Base-by-base conservation (phyloP, 352 stramenopile genomes). In the Phytopythium ostracodes region DNA sequence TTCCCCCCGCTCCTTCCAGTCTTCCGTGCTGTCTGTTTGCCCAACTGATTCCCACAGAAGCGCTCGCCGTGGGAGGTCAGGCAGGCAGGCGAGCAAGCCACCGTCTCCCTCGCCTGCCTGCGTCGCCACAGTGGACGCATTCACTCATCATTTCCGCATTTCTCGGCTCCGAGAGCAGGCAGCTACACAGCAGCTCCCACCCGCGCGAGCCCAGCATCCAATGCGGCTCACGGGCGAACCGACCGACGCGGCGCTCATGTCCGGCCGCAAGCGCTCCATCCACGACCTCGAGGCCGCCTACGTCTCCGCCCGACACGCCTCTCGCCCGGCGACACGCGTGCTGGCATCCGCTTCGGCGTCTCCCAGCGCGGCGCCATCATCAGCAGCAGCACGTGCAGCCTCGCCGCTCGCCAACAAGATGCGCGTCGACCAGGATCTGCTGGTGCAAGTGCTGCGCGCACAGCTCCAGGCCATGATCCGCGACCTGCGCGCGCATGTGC, bases 381-480 rank as follows among this genome's bases (percentile, higher is more conserved):
- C 29, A 9, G 4, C 14, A 47, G 6, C 40, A 9, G 12, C 17
- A 15, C 6, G 15, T 6, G 44, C 46, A 29, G 14, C 25, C 5
- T 24, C 22, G 25, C 24, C 25, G 20, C 49, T 15, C 15, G 27
- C 27, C 18, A 47, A 47, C 9, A 24, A 56, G 33, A 56, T 74
- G 52, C 59, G 51, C 47, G 72, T 79, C 38, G 72, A 79, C 66
- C 64, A 75, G 29, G 72, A 79, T 54, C 62, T 79, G n/a, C 62
- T 79, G 42, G 40, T 72, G 33, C 72, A 70, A 42, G 72, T 79
- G 56, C 66, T 79, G 56, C 72, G 72, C 64, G 61, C 72, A 33
- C 71, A 72, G 27, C 67, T 79, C 44, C 58, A 69, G 57, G 69
- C 64, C 29, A 63, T 72, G 56, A 68, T 71, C 53, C 68, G 69